Percentiles rank a stretch among this genome's conserved stretches.
phyloP scores from a whole-genome alignment of 164 flowering plant genomes.

The Houttuynia cordata region DNA sequence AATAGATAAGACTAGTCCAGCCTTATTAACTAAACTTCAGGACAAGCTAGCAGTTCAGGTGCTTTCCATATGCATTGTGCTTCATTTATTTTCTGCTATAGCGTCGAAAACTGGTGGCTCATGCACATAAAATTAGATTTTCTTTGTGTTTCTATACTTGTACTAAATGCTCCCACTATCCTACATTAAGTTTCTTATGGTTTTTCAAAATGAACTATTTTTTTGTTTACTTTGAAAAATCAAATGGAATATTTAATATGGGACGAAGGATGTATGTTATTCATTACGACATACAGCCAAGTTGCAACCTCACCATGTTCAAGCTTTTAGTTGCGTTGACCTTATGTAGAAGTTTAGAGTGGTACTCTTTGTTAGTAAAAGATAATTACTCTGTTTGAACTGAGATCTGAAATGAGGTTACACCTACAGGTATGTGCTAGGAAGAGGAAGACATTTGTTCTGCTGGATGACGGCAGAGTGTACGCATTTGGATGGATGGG shows the following conservation, averaged over 20 bases:
- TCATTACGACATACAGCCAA: no score
- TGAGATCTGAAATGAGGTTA: background rate
- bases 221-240: no score
- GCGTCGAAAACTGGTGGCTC: no score
- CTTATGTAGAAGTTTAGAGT: background rate
- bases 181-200: no score
- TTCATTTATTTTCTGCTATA: no score
- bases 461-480: constrained; percentile 56
- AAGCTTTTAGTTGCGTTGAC: background rate
- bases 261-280: no score
- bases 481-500: constrained; percentile 96
- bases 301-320: no score
- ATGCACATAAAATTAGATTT: no score
- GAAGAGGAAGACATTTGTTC: constrained; percentile 85
- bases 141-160: no score
- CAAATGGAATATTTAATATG: no score
- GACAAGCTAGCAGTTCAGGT: constrained; percentile 75
- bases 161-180: no score
- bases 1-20: constrained; percentile 74
- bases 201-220: no score
- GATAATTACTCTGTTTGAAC: background rate
- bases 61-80: background rate
- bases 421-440: constrained; percentile 75
- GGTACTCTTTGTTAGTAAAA: background rate
- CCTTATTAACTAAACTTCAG: constrained; percentile 42